phyloP scores from a whole-genome alignment of 2,329 filamentous ascomycete genomes.

The Erysiphe neolycopersici region DNA sequence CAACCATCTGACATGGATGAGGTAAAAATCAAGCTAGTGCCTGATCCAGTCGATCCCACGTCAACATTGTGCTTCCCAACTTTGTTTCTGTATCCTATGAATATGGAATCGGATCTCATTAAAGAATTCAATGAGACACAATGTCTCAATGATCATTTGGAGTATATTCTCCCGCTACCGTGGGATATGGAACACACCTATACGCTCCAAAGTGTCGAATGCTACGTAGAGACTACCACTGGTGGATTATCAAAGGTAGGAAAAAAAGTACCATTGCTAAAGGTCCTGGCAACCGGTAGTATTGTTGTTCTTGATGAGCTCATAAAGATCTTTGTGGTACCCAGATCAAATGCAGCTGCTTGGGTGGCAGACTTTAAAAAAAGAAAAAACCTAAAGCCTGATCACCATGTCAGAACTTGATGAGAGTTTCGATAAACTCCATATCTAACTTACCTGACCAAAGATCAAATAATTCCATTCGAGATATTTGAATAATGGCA shows the following conservation, averaged over 20 bases:
- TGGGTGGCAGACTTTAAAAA: slow-evolving; percentile 74
- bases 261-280: slow-evolving; percentile 52
- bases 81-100: slow-evolving; percentile 60
- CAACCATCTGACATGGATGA: slow-evolving; percentile 74
- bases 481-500: too few species aligned
- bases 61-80: slow-evolving; percentile 52
- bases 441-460: too few species aligned
- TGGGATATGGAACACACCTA: slow-evolving; percentile 58
- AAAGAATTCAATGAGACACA: slow-evolving; percentile 64
- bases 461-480: too few species aligned
- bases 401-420: too few species aligned
- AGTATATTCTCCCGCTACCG: slow-evolving; percentile 64
- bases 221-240: slow-evolving; percentile 59
- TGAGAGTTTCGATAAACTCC: too few species aligned
- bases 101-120: slow-evolving; percentile 69
- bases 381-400: slow-evolving; percentile 23
- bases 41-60: slow-evolving; percentile 44
- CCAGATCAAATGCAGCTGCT: slow-evolving; percentile 35
- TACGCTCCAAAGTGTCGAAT: slow-evolving; percentile 39
- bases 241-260: slow-evolving; percentile 76
- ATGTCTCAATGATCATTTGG: slow-evolving; percentile 47
- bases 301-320: slow-evolving; percentile 74
- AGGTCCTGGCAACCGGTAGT: slow-evolving; percentile 47
- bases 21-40: slow-evolving; percentile 39
- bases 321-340: slow-evolving; percentile 60